These are phyloP conservation scores for Hymenoscyphus fructigenus DNA, from an alignment of 2,329 filamentous ascomycete genomes.

Conservation along the genomic window DNA sequence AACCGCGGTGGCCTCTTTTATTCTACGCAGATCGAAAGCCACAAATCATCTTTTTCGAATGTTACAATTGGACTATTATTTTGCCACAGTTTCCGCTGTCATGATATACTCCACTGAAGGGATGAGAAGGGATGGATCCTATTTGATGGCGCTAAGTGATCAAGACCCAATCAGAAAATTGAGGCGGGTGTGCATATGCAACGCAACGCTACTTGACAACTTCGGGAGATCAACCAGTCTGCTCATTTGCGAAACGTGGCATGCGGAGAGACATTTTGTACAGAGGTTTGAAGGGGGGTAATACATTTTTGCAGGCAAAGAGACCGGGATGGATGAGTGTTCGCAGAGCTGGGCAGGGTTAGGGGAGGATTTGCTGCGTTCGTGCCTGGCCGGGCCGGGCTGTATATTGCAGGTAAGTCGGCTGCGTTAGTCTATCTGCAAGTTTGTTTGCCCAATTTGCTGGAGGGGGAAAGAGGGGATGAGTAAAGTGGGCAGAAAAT, in stretches of 20 bases:
- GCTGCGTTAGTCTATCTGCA: background rate
- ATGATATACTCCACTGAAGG: slow-evolving; percentile 10
- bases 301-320: background rate
- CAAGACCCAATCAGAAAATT: slow-evolving; percentile 17
- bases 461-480: background rate
- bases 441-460: background rate
- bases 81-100: slow-evolving; percentile 17
- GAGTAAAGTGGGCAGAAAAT: background rate
- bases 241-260: slow-evolving; percentile 26
- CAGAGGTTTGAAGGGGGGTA: too few relatives aligned
- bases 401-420: slow-evolving; percentile 2
- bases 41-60: background rate
- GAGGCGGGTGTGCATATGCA: slow-evolving; percentile 20
- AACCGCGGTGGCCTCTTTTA: background rate
- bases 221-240: slow-evolving; percentile 19
- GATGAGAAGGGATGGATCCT: slow-evolving; percentile 2
- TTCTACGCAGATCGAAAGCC: background rate
- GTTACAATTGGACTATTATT: slow-evolving; percentile 15
- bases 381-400: slow-evolving; percentile 20
- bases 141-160: slow-evolving; percentile 7
- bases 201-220: slow-evolving; percentile 15
- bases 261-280: slow-evolving; percentile 23
- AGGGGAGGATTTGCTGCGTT: slow-evolving; percentile 15
- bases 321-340: background rate
- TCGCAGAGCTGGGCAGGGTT: background rate